These are phyloP conservation scores for Suhomyces wounanorum DNA, from an alignment of 1,139 yeast genomes.

Conservation along the genomic window DNA sequence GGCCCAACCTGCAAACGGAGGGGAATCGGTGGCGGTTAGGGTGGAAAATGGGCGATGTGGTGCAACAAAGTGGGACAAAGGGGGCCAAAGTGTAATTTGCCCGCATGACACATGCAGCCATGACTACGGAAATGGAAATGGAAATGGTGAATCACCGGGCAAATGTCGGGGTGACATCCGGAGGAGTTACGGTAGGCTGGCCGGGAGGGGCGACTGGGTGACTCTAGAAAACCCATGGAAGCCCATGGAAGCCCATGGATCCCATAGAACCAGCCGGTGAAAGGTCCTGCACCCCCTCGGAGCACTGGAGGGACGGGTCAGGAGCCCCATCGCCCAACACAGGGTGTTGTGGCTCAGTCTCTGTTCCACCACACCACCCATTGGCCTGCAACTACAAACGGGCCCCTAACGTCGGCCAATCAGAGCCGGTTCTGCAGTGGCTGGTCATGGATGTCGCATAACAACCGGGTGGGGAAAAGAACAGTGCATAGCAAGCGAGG, in stretches of 20 bases:
- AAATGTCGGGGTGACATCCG: too few relatives aligned
- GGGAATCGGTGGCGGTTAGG: not conserved
- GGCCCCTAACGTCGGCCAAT: not conserved
- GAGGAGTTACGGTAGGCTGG: too few relatives aligned
- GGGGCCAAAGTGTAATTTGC: not conserved
- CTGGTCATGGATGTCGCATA: not conserved
- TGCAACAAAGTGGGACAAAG: not conserved
- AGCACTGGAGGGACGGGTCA: too few relatives aligned
- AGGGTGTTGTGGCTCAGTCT: not conserved
- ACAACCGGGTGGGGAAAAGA: constrained; percentile 6
- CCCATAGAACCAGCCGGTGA: too few relatives aligned
- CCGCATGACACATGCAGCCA: not conserved
- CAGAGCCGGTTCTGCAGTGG: not conserved
- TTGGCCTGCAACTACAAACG: not conserved
- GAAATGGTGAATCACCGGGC: not conserved
- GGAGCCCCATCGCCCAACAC: too few relatives aligned
- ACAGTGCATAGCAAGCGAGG: constrained; percentile 6
- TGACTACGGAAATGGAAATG: not conserved
- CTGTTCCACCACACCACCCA: not conserved
- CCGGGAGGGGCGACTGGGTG: too few relatives aligned
- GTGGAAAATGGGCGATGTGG: not conserved
- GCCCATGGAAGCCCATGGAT: too few relatives aligned
- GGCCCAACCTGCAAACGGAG: too few relatives aligned
- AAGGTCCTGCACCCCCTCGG: too few relatives aligned
- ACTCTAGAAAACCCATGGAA: too few relatives aligned